Evolutionary conservation across 208 protist genomes (phyloP).

Genomic region (Trypanosomatidae sp.): DNA sequence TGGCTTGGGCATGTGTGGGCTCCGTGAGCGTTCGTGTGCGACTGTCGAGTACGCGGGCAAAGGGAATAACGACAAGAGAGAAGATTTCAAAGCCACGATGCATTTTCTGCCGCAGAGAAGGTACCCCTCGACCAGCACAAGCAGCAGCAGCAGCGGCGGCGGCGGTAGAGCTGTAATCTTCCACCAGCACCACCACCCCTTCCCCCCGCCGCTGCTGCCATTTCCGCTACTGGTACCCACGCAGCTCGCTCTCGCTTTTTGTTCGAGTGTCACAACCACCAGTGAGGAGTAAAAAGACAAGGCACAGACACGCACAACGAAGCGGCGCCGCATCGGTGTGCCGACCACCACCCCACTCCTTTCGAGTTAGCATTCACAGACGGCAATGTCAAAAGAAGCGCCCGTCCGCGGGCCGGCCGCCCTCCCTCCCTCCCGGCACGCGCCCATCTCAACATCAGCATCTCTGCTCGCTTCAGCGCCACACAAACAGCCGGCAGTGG

Average conservation of each 20-base stretch:
- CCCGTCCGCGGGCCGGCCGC: background rate
- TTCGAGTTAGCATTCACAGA: background rate
- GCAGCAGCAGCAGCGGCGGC: background rate
- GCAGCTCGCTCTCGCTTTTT: background rate
- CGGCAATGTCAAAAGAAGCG: background rate
- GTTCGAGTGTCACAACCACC: background rate
- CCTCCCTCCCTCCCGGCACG: background rate
- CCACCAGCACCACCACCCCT: background rate
- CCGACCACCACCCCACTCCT: background rate
- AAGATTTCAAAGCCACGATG: background rate
- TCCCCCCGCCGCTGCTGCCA: background rate
- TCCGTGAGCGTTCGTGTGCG: background rate
- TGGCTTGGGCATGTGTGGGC: background rate
- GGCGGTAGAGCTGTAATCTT: background rate
- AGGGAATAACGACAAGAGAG: background rate
- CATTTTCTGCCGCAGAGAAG: background rate
- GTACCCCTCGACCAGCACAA: background rate
- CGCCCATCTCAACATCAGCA: background rate
- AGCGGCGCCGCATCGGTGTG: background rate
- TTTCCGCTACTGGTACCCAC: background rate
- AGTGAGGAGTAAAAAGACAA: background rate
- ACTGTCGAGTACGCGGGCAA: background rate
- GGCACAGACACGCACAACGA: background rate
- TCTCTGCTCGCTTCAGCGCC: background rate
- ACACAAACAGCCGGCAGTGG: constrained; percentile 1